Conservation (phyloP, 1,284 basidiomycete genomes). For the Melampsora larici-populina region DNA sequence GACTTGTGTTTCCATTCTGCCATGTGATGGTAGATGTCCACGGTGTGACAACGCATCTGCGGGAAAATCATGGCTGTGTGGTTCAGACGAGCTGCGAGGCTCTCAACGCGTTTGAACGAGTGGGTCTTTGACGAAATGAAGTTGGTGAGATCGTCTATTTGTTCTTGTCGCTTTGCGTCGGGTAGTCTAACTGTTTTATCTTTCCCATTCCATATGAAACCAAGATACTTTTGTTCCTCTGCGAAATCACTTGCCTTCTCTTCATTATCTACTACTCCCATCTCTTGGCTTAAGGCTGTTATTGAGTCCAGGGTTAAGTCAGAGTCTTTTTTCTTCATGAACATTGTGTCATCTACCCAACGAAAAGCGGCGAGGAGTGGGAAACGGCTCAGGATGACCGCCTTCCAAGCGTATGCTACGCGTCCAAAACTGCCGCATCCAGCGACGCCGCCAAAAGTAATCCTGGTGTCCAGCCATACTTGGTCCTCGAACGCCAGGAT, state of each 20-base stretch:
- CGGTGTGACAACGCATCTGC: neutral
- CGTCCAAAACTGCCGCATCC: neutral
- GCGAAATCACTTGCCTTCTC: neutral
- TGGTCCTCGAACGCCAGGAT: neutral
- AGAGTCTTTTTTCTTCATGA: neutral
- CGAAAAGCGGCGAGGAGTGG: neutral
- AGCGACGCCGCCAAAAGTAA: constrained; percentile 1
- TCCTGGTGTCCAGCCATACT: neutral
- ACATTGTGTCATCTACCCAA: neutral
- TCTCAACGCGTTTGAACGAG: neutral
- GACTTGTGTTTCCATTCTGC: neutral
- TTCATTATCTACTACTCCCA: neutral
- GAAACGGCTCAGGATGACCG: neutral
- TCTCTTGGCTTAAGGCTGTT: neutral
- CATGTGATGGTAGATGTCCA: neutral
- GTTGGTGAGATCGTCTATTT: neutral
- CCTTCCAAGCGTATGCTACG: neutral
- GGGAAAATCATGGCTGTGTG: constrained; percentile 2
- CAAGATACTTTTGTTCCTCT: neutral
- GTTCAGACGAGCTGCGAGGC: neutral
- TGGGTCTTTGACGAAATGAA: neutral
- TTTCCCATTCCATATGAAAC: neutral
- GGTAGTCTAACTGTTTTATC: neutral
- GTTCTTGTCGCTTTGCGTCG: neutral
- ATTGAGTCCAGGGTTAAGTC: neutral